Base-by-base conservation (phyloP, 2,329 filamentous ascomycete species). In the Venturia asperata region DNA sequence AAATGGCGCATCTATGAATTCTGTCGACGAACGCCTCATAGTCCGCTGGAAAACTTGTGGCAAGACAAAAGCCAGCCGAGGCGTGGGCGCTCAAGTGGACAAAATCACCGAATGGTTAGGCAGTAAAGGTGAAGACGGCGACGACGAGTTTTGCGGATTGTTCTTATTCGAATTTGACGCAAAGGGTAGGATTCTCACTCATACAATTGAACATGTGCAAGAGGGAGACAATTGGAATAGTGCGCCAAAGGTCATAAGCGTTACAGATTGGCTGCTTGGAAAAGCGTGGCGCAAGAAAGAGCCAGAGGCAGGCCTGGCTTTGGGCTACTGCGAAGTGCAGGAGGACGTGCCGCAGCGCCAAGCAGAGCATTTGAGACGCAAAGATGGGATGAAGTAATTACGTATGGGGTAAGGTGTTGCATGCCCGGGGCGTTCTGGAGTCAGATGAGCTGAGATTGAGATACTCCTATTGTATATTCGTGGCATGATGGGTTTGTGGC, bases 121-220 rank as follows among this genome's bases (percentile, higher is more conserved):
- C 15, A 82, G 84, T 62, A 80, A 83, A 21, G 76, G 81, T 69
- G 69, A 66, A 6, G 83, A 85, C 65, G 83, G 85, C 62, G 84
- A 84, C 67, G 88, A 90, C 71, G 89, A 92, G 72, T 97, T 97
- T 70, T 90, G 87, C 1, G 94, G 94, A 0, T 77, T 97, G 13
- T 99, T 97, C 76, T 88, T 96, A 66, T 99, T 99, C 74, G 91
- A 96, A 69, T 99, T 99, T 74, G 94, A 97, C 72, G 82, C 86
- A 60, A 84, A 96, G 71, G 94, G 94, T 1, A 83, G 91, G 68
- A 86, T 99, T 43, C 77, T 89, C 61, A 91, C 86, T 70, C 94
- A 97, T 75, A 96, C 91, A 0, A 97, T 99, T 71, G 94, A 99
- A 77, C 90, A 96, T 77, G 89, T 90, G 1, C 89, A 97, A 71